phyloP scores from a whole-genome alignment of 2,329 filamentous ascomycete genomes.

The Zymoseptoria passerinii region DNA sequence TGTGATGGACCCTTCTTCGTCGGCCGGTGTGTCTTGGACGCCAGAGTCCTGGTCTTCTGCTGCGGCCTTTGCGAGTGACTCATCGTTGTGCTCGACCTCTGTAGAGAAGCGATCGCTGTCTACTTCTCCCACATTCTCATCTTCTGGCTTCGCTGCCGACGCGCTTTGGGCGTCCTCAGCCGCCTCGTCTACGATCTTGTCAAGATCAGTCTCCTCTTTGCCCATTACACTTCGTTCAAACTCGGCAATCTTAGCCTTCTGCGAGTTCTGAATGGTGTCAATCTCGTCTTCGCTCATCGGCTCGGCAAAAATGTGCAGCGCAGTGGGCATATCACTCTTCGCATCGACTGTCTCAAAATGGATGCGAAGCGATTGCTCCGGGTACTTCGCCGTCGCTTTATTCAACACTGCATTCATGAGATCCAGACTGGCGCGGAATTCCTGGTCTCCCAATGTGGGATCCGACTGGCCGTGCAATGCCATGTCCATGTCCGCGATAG shows the following conservation, averaged over 20 bases:
- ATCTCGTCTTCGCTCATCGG: slow-evolving; percentile 69
- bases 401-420: slow-evolving; percentile 74
- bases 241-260: slow-evolving; percentile 55
- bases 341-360: slow-evolving; percentile 40
- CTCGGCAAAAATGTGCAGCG: slow-evolving; percentile 86
- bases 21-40: background rate
- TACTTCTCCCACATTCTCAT: background rate
- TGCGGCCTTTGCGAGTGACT: background rate
- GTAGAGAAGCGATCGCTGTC: background rate
- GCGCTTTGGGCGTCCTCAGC: slow-evolving; percentile 7
- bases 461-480: slow-evolving; percentile 72
- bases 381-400: slow-evolving; percentile 65
- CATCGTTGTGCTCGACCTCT: background rate
- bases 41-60: background rate
- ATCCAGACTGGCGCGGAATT: slow-evolving; percentile 74
- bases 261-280: slow-evolving; percentile 60
- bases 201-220: slow-evolving; percentile 7
- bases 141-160: slow-evolving; percentile 1
- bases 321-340: slow-evolving; percentile 30
- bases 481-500: slow-evolving; percentile 77
- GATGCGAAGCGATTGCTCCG: slow-evolving; percentile 43
- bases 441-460: slow-evolving; percentile 62
- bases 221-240: slow-evolving; percentile 50
- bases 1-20: background rate
- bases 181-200: slow-evolving; percentile 2